These are phyloP conservation scores for Cetradonia linearis DNA, from an alignment of 495 filamentous ascomycete species.

Conservation along the genomic window DNA sequence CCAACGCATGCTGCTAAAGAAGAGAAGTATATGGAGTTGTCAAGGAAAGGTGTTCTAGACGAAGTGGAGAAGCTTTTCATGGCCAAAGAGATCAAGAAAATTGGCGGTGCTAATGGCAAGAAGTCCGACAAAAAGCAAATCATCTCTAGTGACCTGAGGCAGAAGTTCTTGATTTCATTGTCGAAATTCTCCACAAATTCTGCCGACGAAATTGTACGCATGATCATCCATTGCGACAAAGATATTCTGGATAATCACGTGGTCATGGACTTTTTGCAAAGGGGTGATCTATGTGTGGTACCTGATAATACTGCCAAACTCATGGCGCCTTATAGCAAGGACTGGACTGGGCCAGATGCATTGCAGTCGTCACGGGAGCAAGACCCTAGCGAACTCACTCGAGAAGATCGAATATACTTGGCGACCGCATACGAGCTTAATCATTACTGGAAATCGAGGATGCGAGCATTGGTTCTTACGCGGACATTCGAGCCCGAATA, in stretches of 20 bases:
- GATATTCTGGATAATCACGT: conserved; percentile 85
- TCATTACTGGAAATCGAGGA: conserved; percentile 97
- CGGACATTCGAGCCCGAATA: conserved; percentile 81
- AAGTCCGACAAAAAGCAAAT: conserved; percentile 96
- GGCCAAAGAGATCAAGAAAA: conserved; percentile 90
- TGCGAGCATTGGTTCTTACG: conserved; percentile 80
- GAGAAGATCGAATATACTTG: conserved; percentile 91
- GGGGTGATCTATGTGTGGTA: conserved; percentile 82
- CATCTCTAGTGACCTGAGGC: conserved; percentile 82
- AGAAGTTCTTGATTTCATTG: conserved; percentile 86
- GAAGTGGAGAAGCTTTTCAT: conserved; percentile 96
- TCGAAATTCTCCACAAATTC: conserved; percentile 76
- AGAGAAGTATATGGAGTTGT: conserved; percentile 87
- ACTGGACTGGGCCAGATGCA: conserved; percentile 89
- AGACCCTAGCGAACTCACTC: conserved; percentile 78
- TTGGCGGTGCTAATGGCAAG: conserved; percentile 54
- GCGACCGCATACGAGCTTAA: conserved; percentile 89
- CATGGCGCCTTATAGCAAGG: conserved; percentile 88
- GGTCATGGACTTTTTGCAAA: conserved; percentile 95
- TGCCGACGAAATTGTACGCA: conserved; percentile 73
- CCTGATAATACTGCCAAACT: conserved; percentile 83
- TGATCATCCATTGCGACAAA: conserved; percentile 90
- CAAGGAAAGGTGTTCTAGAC: conserved; percentile 85
- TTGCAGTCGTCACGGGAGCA: conserved; percentile 69
- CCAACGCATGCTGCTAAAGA: conserved; percentile 76